These are phyloP conservation scores for Sporisorium reilianum DNA, from an alignment of 1,284 basidiomycete genomes.

Conservation along the genomic window DNA sequence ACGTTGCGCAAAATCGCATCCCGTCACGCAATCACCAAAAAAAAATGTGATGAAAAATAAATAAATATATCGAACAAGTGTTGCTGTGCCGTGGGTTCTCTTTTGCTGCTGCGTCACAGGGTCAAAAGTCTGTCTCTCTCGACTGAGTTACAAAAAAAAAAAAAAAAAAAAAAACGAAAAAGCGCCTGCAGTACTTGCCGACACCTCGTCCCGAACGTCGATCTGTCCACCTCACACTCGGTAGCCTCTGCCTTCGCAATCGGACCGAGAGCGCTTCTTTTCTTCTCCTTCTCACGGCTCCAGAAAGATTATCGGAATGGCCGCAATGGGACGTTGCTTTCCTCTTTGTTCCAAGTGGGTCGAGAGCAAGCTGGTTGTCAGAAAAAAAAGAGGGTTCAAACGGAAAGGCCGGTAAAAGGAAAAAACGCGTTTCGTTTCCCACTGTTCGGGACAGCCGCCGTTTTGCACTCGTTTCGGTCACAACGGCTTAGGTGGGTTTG, in stretches of 20 bases:
- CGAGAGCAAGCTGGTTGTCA: neutral
- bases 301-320: neutral
- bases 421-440: neutral
- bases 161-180: neutral
- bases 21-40: neutral
- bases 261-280: too few relatives aligned
- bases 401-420: slow-evolving; percentile 8
- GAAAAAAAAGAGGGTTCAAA: neutral
- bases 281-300: neutral
- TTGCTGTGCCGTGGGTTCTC: neutral
- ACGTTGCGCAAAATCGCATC: slow-evolving; percentile 8
- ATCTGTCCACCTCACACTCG: neutral
- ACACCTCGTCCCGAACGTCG: neutral
- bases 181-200: neutral
- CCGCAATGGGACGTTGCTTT: neutral
- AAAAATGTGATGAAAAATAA: too few relatives aligned
- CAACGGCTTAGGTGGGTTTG: slow-evolving; percentile 34
- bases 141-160: neutral
- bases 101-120: slow-evolving; percentile 6
- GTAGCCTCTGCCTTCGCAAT: neutral
- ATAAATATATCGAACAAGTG: too few relatives aligned
- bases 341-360: neutral
- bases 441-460: slow-evolving; percentile 5
- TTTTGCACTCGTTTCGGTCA: slow-evolving; percentile 5
- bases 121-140: neutral